phyloP scores from a whole-genome alignment of 108 stramenopile genomes.

The Chaetoceros tenuissimus region DNA sequence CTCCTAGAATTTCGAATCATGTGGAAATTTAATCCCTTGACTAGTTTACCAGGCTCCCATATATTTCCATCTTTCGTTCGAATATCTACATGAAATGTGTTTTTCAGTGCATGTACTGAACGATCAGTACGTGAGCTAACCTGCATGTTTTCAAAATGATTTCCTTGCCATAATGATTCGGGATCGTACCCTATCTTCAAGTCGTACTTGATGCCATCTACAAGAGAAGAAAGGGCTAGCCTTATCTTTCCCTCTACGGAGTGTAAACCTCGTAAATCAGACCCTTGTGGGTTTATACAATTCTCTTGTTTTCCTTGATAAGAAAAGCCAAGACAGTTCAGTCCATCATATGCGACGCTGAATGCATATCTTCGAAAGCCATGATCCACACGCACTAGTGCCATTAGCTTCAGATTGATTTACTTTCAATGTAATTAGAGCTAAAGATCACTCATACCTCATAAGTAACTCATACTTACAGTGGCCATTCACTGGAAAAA shows the following conservation, averaged over 20 bases:
- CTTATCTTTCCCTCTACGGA: constrained; percentile 64
- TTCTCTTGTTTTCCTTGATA: constrained; percentile 58
- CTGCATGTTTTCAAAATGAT: constrained; percentile 58
- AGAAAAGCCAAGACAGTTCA: constrained; percentile 52
- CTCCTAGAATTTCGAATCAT: constrained; percentile 20
- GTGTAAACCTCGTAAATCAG: constrained; percentile 54
- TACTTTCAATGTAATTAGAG: too few relatives aligned
- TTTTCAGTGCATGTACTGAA: constrained; percentile 77
- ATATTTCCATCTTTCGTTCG: constrained; percentile 5
- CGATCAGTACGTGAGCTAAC: constrained; percentile 75
- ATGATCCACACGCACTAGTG: neutral
- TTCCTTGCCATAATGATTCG: neutral
- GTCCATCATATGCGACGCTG: constrained; percentile 69
- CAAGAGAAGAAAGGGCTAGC: constrained; percentile 42
- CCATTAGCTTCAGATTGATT: too few relatives aligned
- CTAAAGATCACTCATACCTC: too few relatives aligned
- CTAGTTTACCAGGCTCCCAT: constrained; percentile 32
- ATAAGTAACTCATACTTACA: too few relatives aligned
- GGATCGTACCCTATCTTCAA: neutral
- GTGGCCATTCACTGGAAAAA: too few relatives aligned
- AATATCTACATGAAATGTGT: constrained; percentile 81
- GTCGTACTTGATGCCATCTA: constrained; percentile 9
- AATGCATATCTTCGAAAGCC: constrained; percentile 58
- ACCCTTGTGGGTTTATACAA: constrained; percentile 35
- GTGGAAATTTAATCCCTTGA: constrained; percentile 54